These are phyloP conservation scores for Tuber indicum DNA, from an alignment of 495 filamentous ascomycete species.

Conservation along the genomic window DNA sequence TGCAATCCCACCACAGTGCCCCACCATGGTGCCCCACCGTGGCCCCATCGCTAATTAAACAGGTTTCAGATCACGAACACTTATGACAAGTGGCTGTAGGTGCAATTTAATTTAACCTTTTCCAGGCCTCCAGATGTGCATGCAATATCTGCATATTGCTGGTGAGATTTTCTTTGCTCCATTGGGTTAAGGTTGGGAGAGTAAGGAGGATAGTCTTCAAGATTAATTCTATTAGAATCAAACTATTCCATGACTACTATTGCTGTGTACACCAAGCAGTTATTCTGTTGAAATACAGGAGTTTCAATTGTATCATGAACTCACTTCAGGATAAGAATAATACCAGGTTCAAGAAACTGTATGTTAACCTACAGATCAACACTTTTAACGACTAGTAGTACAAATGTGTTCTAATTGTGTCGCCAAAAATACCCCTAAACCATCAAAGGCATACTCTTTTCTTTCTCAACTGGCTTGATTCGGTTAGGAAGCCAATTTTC, in stretches of 20 bases:
- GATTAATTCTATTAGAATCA: conserved; percentile 23
- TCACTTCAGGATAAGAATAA: not conserved
- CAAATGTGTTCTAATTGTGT: conserved; percentile 12
- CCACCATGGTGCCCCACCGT: no score
- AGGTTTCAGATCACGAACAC: no score
- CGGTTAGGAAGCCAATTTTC: conserved; percentile 31
- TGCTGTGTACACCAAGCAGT: conserved; percentile 31
- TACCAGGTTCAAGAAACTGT: not conserved
- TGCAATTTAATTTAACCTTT: conserved; percentile 6
- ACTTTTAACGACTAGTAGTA: conserved; percentile 10
- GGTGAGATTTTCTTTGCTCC: conserved; percentile 25
- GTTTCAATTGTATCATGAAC: not conserved
- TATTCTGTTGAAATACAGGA: conserved; percentile 36
- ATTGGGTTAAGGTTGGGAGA: conserved; percentile 43
- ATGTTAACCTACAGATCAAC: conserved; percentile 4
- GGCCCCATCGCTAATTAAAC: no score
- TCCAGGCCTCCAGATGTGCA: conserved; percentile 7
- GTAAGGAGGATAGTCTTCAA: conserved; percentile 37
- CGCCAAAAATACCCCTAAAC: conserved; percentile 19
- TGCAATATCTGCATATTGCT: conserved; percentile 13
- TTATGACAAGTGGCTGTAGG: no score
- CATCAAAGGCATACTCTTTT: conserved; percentile 17
- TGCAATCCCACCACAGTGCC: no score
- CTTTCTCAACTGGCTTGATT: conserved; percentile 16
- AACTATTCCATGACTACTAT: conserved; percentile 23